phyloP scores from a whole-genome alignment of 441 rosid species.

The Populus hybrid region DNA sequence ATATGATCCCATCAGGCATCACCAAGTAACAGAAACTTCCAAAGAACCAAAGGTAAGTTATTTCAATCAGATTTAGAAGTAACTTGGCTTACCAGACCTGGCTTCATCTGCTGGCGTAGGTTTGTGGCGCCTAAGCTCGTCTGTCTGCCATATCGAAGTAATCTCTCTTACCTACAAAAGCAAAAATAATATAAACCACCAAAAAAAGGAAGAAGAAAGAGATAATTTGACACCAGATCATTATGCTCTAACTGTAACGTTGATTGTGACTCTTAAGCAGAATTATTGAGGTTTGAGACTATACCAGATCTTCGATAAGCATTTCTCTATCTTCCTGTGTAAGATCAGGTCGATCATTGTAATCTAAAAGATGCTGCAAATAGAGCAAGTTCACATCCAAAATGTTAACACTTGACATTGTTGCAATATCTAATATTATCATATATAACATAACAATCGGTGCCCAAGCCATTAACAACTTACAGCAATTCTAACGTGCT shows the following conservation, averaged over 20 bases:
- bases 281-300: constrained; percentile 16
- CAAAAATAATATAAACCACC: constrained; percentile 7
- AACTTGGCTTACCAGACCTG: constrained; percentile 58
- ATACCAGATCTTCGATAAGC: constrained; percentile 93
- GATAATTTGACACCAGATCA: constrained; percentile 1
- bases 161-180: constrained; percentile 79
- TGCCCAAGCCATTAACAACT: constrained; percentile 24
- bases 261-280: constrained; percentile 5
- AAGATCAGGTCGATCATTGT: constrained; percentile 89
- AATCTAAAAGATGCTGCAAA: constrained; percentile 86
- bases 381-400: constrained; percentile 19
- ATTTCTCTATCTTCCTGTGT: constrained; percentile 89
- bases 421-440: constrained; percentile 8
- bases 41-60: constrained; percentile 5
- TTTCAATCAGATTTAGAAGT: constrained; percentile 8
- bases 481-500: constrained; percentile 89
- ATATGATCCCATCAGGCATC: constrained; percentile 10
- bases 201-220: neutral
- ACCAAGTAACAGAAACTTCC: neutral
- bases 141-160: constrained; percentile 95
- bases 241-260: neutral
- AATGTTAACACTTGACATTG: constrained; percentile 4
- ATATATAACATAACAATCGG: constrained; percentile 8
- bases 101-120: constrained; percentile 98
- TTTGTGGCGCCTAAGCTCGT: constrained; percentile 93